Conservation (phyloP, 768 basidiomycete genomes). For the Trametes sanguinea region DNA sequence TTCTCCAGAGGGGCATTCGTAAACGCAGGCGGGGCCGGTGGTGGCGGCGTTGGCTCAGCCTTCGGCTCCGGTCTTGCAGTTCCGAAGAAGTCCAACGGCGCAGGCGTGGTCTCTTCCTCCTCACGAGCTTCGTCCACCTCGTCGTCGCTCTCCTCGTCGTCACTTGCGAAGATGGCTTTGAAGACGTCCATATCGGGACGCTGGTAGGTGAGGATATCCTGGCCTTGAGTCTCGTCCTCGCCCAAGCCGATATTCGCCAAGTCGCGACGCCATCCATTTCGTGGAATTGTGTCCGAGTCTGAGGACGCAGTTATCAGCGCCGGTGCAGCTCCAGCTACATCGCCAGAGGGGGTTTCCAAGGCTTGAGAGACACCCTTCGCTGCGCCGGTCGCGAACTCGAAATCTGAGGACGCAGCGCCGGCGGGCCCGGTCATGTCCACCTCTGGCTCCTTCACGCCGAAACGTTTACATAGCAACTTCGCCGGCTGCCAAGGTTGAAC, state of each 20-base stretch:
- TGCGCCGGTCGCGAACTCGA: slow-evolving; percentile 17
- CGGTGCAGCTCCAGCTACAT: background rate
- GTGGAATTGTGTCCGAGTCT: slow-evolving; percentile 11
- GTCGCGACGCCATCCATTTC: slow-evolving; percentile 41
- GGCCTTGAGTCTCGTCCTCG: slow-evolving; percentile 88
- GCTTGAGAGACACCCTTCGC: slow-evolving; percentile 5
- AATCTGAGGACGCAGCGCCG: slow-evolving; percentile 16
- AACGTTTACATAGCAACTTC: slow-evolving; percentile 88
- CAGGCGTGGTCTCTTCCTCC: slow-evolving; percentile 65
- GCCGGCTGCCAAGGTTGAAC: slow-evolving; percentile 76
- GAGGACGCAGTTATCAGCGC: slow-evolving; percentile 18
- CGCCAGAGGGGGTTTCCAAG: background rate
- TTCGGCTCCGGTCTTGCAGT: background rate
- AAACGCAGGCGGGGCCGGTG: slow-evolving; percentile 7
- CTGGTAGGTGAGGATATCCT: slow-evolving; percentile 85
- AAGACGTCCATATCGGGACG: slow-evolving; percentile 91
- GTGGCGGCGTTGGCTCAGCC: background rate
- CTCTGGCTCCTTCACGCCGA: slow-evolving; percentile 88
- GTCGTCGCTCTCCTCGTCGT: slow-evolving; percentile 83
- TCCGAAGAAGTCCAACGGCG: slow-evolving; percentile 10
- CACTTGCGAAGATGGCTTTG: slow-evolving; percentile 97
- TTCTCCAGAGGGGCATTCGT: slow-evolving; percentile 18
- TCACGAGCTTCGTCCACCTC: slow-evolving; percentile 61
- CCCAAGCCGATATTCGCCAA: slow-evolving; percentile 86
- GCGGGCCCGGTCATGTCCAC: slow-evolving; percentile 44